Conservation (phyloP, 129 eudicot genomes). For the Calendula officinalis region DNA sequence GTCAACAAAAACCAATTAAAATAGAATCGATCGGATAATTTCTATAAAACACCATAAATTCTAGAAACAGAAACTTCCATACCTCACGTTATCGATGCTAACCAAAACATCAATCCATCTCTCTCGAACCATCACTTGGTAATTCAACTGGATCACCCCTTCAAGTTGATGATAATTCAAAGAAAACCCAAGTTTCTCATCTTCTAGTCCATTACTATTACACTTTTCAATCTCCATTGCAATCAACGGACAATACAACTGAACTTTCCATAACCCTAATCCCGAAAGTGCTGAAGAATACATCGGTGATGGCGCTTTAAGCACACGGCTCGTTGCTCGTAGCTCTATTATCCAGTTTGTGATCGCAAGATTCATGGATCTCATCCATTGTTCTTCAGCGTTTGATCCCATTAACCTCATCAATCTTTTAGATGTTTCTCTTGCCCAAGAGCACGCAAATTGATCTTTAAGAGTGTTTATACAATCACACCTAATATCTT, state of each 20-base stretch:
- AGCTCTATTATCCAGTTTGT: constrained; percentile 70
- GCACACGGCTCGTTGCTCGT: constrained; percentile 11
- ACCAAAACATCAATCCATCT: constrained; percentile 77
- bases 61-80: constrained; percentile 17
- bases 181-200: constrained; percentile 59
- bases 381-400: constrained; percentile 73
- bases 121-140: constrained; percentile 50
- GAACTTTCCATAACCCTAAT: constrained; percentile 81
- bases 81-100: constrained; percentile 88
- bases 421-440: constrained; percentile 40
- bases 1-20: not conserved
- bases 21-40: not conserved
- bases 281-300: constrained; percentile 55
- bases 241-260: constrained; percentile 77
- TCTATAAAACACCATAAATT: not conserved
- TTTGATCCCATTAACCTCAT: constrained; percentile 69
- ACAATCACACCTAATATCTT: constrained; percentile 50
- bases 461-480: constrained; percentile 44
- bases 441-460: constrained; percentile 42
- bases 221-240: constrained; percentile 68
- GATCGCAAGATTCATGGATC: constrained; percentile 68
- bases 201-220: constrained; percentile 43
- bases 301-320: constrained; percentile 60
- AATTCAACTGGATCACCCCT: constrained; percentile 79
- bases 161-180: constrained; percentile 77